Conservation (phyloP, 495 filamentous ascomycete genomes). For the Lasiosphaeria miniovina region DNA sequence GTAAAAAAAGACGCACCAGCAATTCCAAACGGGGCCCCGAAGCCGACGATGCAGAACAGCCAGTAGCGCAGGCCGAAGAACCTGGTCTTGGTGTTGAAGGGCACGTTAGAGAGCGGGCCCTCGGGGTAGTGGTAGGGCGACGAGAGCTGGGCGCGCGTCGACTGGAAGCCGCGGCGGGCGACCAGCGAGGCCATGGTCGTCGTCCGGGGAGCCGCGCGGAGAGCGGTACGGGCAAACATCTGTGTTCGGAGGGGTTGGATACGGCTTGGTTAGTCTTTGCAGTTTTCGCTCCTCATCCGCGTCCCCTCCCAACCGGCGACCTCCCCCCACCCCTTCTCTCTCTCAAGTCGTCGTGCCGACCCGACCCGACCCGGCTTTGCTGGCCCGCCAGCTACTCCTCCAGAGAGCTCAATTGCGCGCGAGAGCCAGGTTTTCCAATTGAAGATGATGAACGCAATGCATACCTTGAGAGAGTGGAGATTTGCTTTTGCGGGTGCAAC, state of each 20-base stretch:
- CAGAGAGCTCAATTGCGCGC: neutral
- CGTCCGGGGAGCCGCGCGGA: conserved; percentile 60
- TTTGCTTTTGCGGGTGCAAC: neutral
- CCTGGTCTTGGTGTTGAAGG: conserved; percentile 90
- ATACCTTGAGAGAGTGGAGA: conserved; percentile 1
- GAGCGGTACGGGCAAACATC: conserved; percentile 83
- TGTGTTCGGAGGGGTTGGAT: conserved; percentile 29
- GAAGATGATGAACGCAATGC: neutral
- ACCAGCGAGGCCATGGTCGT: conserved; percentile 61
- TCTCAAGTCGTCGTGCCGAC: neutral
- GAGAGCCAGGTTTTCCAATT: neutral
- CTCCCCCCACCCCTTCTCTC: neutral
- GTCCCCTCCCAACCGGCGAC: too few species aligned
- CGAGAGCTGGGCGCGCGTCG: conserved; percentile 78
- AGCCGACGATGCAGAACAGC: conserved; percentile 73
- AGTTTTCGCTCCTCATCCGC: neutral
- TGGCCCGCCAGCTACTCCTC: too few species aligned
- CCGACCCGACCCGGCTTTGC: too few species aligned
- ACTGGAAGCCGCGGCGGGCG: conserved; percentile 90
- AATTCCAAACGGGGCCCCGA: conserved; percentile 77
- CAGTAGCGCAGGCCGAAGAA: conserved; percentile 82
- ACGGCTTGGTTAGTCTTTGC: neutral
- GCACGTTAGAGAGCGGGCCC: conserved; percentile 88
- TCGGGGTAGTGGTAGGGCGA: conserved; percentile 98
- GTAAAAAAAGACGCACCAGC: conserved; percentile 57